A percentile compares a stretch with the other conserved stretches of the same genome.
phyloP scores from a whole-genome alignment of 2,329 filamentous ascomycete genomes.

The Piedraia hortae region DNA sequence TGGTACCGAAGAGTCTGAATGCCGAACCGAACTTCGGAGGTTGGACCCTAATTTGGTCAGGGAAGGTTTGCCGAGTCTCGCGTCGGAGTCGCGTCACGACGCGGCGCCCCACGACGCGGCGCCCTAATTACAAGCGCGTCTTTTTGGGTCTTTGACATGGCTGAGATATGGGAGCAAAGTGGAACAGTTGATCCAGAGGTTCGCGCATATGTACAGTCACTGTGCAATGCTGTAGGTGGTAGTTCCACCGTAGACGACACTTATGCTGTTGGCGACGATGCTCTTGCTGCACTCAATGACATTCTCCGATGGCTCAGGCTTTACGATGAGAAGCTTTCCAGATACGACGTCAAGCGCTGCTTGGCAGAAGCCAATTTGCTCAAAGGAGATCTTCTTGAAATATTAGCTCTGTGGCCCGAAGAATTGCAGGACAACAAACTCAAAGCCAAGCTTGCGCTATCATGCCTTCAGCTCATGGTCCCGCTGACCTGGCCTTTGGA shows the following conservation, averaged over 20 bases:
- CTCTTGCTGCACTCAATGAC: slow-evolving; percentile 71
- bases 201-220: slow-evolving; percentile 72
- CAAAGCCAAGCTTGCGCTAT: slow-evolving; percentile 52
- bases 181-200: slow-evolving; percentile 59
- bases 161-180: slow-evolving; percentile 8
- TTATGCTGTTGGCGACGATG: slow-evolving; percentile 82
- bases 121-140: too few species aligned
- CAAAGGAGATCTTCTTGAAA: slow-evolving; percentile 67
- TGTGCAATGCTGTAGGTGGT: slow-evolving; percentile 56
- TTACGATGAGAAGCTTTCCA: slow-evolving; percentile 48
- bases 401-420: slow-evolving; percentile 58
- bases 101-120: too few species aligned
- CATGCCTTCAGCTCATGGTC: slow-evolving; percentile 71
- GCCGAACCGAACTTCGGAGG: background rate
- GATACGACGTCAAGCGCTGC: slow-evolving; percentile 83
- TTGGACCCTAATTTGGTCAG: background rate
- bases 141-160: too few species aligned
- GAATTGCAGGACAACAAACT: slow-evolving; percentile 44
- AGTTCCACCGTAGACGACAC: slow-evolving; percentile 13
- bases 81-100: too few species aligned
- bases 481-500: slow-evolving; percentile 88
- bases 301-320: slow-evolving; percentile 86
- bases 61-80: background rate
- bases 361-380: slow-evolving; percentile 81
- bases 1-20: background rate